Evolutionary conservation across 202 grass and related monocot species (phyloP).

Genomic region (Hordeum pubiflorum): DNA sequence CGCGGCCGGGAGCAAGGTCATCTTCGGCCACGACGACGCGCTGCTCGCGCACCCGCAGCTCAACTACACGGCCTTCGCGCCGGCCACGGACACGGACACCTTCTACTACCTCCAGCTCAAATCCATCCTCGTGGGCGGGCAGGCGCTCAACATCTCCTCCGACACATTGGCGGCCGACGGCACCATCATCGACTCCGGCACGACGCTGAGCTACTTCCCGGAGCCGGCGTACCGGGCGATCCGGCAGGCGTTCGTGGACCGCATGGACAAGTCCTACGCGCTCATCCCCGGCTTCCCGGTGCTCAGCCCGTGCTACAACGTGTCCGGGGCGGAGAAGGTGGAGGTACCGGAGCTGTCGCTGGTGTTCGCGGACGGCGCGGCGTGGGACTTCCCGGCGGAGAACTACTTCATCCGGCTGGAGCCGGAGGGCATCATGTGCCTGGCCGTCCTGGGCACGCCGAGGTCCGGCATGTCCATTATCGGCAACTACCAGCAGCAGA

Average conservation of each 20-base stretch:
- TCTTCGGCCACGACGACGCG: constrained; percentile 59
- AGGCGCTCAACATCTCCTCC: constrained; percentile 31
- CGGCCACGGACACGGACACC: constrained; percentile 34
- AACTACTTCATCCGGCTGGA: constrained; percentile 93
- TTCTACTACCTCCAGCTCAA: constrained; percentile 88
- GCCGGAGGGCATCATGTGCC: constrained; percentile 60
- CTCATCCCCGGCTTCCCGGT: constrained; percentile 53
- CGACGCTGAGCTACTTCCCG: constrained; percentile 88
- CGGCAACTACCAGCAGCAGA: constrained; percentile 90
- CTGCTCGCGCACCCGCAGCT: constrained; percentile 42
- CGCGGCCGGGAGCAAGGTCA: constrained; percentile 59
- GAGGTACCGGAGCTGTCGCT: constrained; percentile 72
- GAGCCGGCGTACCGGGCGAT: constrained; percentile 63
- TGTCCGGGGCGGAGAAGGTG: constrained; percentile 45
- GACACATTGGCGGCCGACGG: constrained; percentile 48
- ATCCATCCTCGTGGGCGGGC: constrained; percentile 49
- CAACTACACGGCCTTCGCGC: constrained; percentile 77
- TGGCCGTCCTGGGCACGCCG: constrained; percentile 69
- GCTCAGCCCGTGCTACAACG: constrained; percentile 82
- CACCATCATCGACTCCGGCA: constrained; percentile 87
- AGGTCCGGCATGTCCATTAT: constrained; percentile 55
- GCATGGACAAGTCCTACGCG: constrained; percentile 38
- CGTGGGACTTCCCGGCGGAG: constrained; percentile 75
- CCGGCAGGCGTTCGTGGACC: constrained; percentile 50
- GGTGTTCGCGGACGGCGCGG: constrained; percentile 59